These are phyloP conservation scores for Castanospermum australe DNA, from an alignment of 306 rosid genomes.

Conservation along the genomic window DNA sequence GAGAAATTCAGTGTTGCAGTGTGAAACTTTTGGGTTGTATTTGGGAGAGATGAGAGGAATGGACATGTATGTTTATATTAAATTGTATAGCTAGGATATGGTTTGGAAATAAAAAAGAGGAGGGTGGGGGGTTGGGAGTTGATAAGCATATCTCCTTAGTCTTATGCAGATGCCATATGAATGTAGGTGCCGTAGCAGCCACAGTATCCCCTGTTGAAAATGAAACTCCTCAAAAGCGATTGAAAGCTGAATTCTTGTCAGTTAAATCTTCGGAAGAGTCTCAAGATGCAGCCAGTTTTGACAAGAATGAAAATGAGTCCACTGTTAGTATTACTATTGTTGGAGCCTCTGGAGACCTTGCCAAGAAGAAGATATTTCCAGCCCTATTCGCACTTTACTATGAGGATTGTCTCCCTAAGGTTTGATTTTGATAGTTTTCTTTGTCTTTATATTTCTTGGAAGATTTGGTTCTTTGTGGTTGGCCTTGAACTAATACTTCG, in stretches of 20 bases:
- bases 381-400: conserved; percentile 92
- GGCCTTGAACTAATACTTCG: conserved; percentile 1
- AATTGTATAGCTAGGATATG: neutral
- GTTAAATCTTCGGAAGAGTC: conserved; percentile 35
- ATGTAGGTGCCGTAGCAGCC: conserved; percentile 49
- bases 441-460: neutral
- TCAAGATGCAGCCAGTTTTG: conserved; percentile 25
- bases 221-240: conserved; percentile 39
- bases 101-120: too few species aligned
- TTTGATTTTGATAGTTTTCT: conserved; percentile 9
- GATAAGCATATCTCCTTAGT: neutral
- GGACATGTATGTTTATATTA: neutral
- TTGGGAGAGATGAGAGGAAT: neutral
- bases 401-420: conserved; percentile 89
- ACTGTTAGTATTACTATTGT: conserved; percentile 83
- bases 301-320: conserved; percentile 40
- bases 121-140: neutral
- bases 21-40: neutral
- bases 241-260: conserved; percentile 43
- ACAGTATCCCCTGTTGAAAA: conserved; percentile 43
- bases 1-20: neutral
- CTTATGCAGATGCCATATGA: conserved; percentile 6
- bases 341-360: conserved; percentile 97
- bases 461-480: conserved; percentile 17
- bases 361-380: conserved; percentile 93